A percentile compares a stretch with the other conserved stretches of the same genome.
Evolutionary conservation across 2,329 filamentous ascomycete species (phyloP).

Genomic region (Ascochyta clinopodiicola): DNA sequence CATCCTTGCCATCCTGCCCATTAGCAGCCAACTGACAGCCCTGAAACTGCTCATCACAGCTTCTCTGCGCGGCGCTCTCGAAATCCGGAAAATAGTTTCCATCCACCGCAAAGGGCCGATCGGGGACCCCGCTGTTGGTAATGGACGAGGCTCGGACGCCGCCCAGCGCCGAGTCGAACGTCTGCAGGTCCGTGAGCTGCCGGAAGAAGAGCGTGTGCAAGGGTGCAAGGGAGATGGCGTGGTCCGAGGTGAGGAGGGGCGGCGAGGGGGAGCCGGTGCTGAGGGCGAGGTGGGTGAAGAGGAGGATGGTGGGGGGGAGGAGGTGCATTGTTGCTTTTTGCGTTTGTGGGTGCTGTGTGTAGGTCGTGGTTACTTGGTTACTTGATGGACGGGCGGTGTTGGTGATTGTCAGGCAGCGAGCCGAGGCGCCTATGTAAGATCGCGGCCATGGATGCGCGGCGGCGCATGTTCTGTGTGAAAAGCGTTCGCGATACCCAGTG

Average conservation of each 20-base stretch:
- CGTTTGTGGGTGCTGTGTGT: not conserved
- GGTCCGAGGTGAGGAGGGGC: conserved; percentile 25
- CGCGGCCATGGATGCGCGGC: conserved; percentile 16
- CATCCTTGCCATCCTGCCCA: conserved; percentile 23
- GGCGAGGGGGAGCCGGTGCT: conserved; percentile 33
- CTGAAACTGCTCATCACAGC: conserved; percentile 70
- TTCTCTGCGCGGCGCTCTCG: conserved; percentile 63
- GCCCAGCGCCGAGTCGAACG: conserved; percentile 56
- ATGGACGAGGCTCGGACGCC: conserved; percentile 60
- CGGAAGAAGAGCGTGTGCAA: conserved; percentile 44
- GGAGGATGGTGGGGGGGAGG: conserved; percentile 31
- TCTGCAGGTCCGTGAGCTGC: conserved; percentile 41
- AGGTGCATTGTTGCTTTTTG: conserved; percentile 18
- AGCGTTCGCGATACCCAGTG: conserved; percentile 18
- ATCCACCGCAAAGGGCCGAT: conserved; percentile 49
- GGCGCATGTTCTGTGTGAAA: conserved; percentile 1
- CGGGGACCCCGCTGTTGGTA: conserved; percentile 57
- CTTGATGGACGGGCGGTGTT: not conserved
- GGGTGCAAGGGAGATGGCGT: conserved; percentile 37
- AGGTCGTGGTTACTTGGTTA: not conserved
- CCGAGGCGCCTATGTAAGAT: conserved; percentile 18
- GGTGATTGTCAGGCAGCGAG: not conserved
- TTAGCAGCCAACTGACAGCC: conserved; percentile 57
- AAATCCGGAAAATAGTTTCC: conserved; percentile 60
- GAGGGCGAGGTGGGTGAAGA: conserved; percentile 28